Evolutionary conservation across 2,329 filamentous ascomycete species (phyloP).

Genomic region (Bipolaris bicolor): DNA sequence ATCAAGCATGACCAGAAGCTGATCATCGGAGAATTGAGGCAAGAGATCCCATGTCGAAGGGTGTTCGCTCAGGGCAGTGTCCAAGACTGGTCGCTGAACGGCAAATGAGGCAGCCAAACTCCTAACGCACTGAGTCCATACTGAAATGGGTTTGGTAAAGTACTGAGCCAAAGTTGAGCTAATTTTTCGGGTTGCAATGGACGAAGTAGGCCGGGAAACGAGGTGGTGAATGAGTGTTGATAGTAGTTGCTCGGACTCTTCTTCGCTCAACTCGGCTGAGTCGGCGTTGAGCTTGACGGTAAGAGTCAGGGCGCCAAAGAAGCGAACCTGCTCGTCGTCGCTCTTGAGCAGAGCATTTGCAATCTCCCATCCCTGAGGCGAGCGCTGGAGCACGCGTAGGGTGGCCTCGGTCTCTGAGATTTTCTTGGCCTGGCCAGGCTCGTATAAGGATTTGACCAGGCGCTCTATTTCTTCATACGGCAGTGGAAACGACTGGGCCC

Average conservation of each 20-base stretch:
- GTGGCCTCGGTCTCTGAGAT: constrained; percentile 69
- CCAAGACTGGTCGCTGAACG: constrained; percentile 54
- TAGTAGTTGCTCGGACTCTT: constrained; percentile 45
- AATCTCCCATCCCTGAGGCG: constrained; percentile 82
- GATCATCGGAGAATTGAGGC: constrained; percentile 55
- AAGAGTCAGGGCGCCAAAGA: constrained; percentile 91
- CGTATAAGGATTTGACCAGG: constrained; percentile 60
- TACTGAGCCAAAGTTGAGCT: constrained; percentile 78
- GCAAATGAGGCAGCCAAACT: constrained; percentile 68
- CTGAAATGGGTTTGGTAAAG: constrained; percentile 71
- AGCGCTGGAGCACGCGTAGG: constrained; percentile 78
- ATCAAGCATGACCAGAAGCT: constrained; percentile 66
- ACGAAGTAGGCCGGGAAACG: constrained; percentile 50
- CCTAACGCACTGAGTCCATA: constrained; percentile 70
- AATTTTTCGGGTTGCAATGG: constrained; percentile 73
- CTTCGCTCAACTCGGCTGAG: constrained; percentile 57
- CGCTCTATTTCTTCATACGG: constrained; percentile 47
- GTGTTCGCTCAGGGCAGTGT: constrained; percentile 56
- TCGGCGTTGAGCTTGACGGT: constrained; percentile 95
- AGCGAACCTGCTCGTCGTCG: constrained; percentile 76
- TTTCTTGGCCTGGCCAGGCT: constrained; percentile 54
- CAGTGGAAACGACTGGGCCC: constrained; percentile 32
- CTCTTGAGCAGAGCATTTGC: constrained; percentile 76
- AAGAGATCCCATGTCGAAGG: constrained; percentile 55
- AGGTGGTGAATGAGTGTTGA: constrained; percentile 47